phyloP scores from a whole-genome alignment of 164 flowering plant genomes.

The Macadamia integrifolia region DNA sequence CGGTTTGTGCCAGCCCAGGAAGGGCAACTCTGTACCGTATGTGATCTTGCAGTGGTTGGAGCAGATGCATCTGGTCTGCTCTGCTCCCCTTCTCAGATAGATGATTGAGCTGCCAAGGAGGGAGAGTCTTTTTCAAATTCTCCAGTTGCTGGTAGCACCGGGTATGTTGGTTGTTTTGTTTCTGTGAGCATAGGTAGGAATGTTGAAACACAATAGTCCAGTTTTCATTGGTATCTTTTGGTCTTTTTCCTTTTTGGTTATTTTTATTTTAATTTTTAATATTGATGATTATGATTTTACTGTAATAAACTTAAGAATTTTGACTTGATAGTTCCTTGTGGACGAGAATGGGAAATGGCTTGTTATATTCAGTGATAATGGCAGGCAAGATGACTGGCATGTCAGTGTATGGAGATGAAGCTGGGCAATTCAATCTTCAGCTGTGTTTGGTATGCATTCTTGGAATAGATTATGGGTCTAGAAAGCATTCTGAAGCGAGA shows the following conservation, averaged over 20 bases:
- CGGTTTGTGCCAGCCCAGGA: slow-evolving; percentile 38
- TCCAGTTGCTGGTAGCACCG: not conserved
- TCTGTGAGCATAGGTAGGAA: slow-evolving; percentile 6
- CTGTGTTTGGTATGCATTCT: too few species aligned
- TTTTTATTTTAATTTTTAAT: slow-evolving; percentile 2
- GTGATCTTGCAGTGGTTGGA: slow-evolving; percentile 42
- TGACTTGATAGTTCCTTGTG: slow-evolving; percentile 26
- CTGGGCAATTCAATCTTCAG: too few species aligned
- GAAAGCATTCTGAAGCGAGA: too few species aligned
- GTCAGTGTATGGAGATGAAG: too few species aligned
- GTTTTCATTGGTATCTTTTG: slow-evolving; percentile 8
- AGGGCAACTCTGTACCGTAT: slow-evolving; percentile 40
- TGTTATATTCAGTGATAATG: slow-evolving; percentile 8
- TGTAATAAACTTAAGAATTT: slow-evolving; percentile 34
- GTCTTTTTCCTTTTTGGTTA: not conserved
- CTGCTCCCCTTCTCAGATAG: slow-evolving; percentile 40
- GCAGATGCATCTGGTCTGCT: slow-evolving; percentile 48
- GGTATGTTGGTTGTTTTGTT: slow-evolving; percentile 4
- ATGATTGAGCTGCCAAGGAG: slow-evolving; percentile 14
- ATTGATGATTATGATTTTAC: slow-evolving; percentile 15
- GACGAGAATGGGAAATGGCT: slow-evolving; percentile 20
- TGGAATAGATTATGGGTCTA: too few species aligned
- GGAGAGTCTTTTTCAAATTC: not conserved
- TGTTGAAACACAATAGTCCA: slow-evolving; percentile 2
- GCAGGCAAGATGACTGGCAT: not conserved